Conservation (phyloP, 2,329 filamentous ascomycete genomes). For the Epichloe festucae region DNA sequence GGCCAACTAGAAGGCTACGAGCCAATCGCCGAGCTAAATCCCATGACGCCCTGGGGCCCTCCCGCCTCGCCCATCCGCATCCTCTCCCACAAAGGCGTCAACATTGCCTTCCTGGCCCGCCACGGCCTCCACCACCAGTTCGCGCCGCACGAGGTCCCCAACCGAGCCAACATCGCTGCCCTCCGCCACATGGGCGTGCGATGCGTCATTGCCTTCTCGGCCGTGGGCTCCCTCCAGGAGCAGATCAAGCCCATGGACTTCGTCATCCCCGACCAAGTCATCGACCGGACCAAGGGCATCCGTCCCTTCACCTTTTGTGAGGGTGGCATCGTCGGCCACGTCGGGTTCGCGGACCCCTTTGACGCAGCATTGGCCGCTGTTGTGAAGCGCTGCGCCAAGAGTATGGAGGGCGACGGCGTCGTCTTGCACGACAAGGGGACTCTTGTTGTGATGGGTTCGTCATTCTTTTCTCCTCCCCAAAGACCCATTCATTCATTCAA, state of each 20-base stretch:
- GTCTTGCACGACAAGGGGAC: slow-evolving; percentile 73
- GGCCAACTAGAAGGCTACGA: slow-evolving; percentile 77
- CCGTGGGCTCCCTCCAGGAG: slow-evolving; percentile 85
- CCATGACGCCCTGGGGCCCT: slow-evolving; percentile 76
- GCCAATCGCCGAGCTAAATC: slow-evolving; percentile 64
- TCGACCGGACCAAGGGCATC: slow-evolving; percentile 92
- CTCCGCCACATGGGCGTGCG: slow-evolving; percentile 80
- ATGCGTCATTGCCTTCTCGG: slow-evolving; percentile 85
- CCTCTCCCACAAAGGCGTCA: slow-evolving; percentile 69
- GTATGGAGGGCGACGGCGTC: slow-evolving; percentile 72
- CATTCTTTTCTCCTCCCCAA: neutral
- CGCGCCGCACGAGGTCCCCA: slow-evolving; percentile 89
- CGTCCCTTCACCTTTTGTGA: slow-evolving; percentile 91
- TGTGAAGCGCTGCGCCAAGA: slow-evolving; percentile 61
- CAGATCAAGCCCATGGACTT: slow-evolving; percentile 94
- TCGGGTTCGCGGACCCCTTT: slow-evolving; percentile 93
- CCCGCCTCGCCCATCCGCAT: slow-evolving; percentile 70
- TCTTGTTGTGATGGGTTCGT: slow-evolving; percentile 79
- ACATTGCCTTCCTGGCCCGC: slow-evolving; percentile 86
- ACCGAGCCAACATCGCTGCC: slow-evolving; percentile 96
- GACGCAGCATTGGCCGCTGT: slow-evolving; percentile 65
- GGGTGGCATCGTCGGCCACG: slow-evolving; percentile 80
- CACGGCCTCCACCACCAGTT: slow-evolving; percentile 82
- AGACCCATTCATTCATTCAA: neutral
- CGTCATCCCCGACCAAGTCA: slow-evolving; percentile 89